Percentiles rank a stretch among this genome's conserved stretches.
phyloP scores from a whole-genome alignment of 2,329 filamentous ascomycete species.

The Sarocladiaceae sp. region DNA sequence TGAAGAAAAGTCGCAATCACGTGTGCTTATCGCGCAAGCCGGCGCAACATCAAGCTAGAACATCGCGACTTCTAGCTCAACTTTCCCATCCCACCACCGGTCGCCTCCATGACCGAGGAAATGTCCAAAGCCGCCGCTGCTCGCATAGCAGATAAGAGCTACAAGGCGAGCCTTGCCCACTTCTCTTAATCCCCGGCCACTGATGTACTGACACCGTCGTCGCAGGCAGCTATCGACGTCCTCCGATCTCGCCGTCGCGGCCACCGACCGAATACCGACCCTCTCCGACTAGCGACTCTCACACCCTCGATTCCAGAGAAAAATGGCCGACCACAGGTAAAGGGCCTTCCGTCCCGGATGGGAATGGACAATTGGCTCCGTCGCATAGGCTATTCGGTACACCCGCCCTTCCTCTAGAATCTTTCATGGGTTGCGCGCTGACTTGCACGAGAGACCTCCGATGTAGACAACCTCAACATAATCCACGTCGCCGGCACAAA shows the following conservation, averaged over 20 bases:
- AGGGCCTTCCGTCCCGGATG: slow-evolving; percentile 2
- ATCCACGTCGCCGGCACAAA: slow-evolving; percentile 51
- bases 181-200: not conserved
- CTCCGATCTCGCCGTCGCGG: slow-evolving; percentile 2
- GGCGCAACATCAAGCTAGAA: not conserved
- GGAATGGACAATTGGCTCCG: slow-evolving; percentile 7
- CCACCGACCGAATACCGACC: not conserved
- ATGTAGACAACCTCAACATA: slow-evolving; percentile 28
- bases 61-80: too few species aligned
- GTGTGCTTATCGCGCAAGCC: not conserved
- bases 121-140: slow-evolving; percentile 4
- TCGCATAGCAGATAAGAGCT: slow-evolving; percentile 9
- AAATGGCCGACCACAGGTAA: slow-evolving; percentile 2
- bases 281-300: not conserved
- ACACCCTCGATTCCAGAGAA: not conserved
- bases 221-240: slow-evolving; percentile 6
- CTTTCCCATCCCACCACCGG: not conserved
- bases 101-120: not conserved
- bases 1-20: not conserved
- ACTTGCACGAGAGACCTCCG: slow-evolving; percentile 2
- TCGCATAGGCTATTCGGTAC: slow-evolving; percentile 9
- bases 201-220: not conserved
- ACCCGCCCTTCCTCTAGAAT: not conserved
- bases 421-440: not conserved
- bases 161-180: slow-evolving; percentile 6